Evolutionary conservation across 2,329 filamentous ascomycete genomes (phyloP), one percentile per base, ranked within the genome.

Genomic region (Colletotrichum eremochloae): DNA sequence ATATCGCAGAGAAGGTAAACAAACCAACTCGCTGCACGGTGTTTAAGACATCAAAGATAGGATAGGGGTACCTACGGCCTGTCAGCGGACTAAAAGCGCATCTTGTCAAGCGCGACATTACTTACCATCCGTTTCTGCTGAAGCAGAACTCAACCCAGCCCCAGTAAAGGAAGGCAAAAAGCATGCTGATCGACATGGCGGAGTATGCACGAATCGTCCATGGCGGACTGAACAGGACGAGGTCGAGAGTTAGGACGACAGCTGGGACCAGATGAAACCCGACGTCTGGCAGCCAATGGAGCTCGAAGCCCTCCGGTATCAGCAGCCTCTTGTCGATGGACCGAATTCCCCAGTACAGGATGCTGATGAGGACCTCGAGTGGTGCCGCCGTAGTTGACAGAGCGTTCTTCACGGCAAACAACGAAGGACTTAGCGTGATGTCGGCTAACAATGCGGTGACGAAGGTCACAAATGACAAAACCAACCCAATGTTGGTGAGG

Each of bases 141-240:
- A 89, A 93, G 82, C 92, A 94, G 33, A 89, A 85, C 81, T 95
- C 92, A 33, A 94, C 88, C 93, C 93, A 95, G 74, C 88, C 87
- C 92, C 92, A 95, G 80, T 95, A 95, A 3, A 82, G 79, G 73
- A 93, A 89, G 0, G 91, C 92, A 55, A 94, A 81, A 2, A 75
- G 78, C 15, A 87, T 86, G 74, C 89, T 90, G 36, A 93, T 78
- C 1, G 83, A 82, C 77, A 93, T 85, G 5, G 90, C 88, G 1
- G 87, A 85, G n/a, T 90, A 84, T 9, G 86, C 85, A 12, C 86
- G 85, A 72, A 93, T 88, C 0, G 91, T 91, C 90, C 92, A 94
- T 0, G 93, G 93, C 14, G 93, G 93, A 58, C 90, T 93, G 57
- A 94, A 84, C 50, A 94, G 84, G 24, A 94, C 79, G 20, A 93